Evolutionary conservation across 768 basidiomycete genomes (phyloP).

Genomic region (Termitomyces bulborhizus): DNA sequence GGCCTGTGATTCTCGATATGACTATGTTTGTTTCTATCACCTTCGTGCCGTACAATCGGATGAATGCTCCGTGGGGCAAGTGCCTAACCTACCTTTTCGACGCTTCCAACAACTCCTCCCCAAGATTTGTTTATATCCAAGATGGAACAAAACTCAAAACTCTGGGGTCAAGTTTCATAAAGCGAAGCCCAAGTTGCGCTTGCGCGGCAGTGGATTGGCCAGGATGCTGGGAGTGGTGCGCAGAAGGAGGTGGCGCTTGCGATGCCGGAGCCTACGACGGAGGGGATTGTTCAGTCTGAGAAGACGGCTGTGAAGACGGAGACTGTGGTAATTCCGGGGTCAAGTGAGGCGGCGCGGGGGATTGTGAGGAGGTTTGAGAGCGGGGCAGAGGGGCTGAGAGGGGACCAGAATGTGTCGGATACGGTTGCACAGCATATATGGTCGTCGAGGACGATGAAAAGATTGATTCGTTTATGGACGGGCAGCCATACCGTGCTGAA

Average conservation of each 20-base stretch:
- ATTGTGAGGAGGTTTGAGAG: slow-evolving; percentile 51
- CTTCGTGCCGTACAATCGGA: slow-evolving; percentile 86
- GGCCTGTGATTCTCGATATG: no score
- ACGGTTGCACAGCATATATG: slow-evolving; percentile 80
- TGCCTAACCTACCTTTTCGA: not conserved
- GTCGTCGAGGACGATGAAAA: slow-evolving; percentile 86
- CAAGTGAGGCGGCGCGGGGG: slow-evolving; percentile 48
- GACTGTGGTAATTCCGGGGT: slow-evolving; percentile 61
- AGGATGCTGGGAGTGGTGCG: slow-evolving; percentile 27
- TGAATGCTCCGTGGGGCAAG: slow-evolving; percentile 69
- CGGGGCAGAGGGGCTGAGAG: slow-evolving; percentile 49
- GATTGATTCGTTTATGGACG: slow-evolving; percentile 74
- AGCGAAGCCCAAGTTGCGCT: slow-evolving; percentile 85
- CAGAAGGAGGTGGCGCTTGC: slow-evolving; percentile 55
- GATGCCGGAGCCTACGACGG: slow-evolving; percentile 42
- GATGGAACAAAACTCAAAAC: slow-evolving; percentile 67
- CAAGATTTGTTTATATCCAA: slow-evolving; percentile 44
- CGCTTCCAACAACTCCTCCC: no score
- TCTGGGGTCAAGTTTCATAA: slow-evolving; percentile 80
- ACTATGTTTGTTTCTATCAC: slow-evolving; percentile 91
- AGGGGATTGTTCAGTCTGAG: slow-evolving; percentile 44
- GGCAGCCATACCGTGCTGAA: slow-evolving; percentile 60
- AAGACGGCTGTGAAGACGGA: slow-evolving; percentile 47
- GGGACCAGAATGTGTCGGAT: slow-evolving; percentile 63
- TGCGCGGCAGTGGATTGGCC: slow-evolving; percentile 67